Conservation (phyloP, 176 grass and related monocot species). For the Bolboschoenus planiculmis region DNA sequence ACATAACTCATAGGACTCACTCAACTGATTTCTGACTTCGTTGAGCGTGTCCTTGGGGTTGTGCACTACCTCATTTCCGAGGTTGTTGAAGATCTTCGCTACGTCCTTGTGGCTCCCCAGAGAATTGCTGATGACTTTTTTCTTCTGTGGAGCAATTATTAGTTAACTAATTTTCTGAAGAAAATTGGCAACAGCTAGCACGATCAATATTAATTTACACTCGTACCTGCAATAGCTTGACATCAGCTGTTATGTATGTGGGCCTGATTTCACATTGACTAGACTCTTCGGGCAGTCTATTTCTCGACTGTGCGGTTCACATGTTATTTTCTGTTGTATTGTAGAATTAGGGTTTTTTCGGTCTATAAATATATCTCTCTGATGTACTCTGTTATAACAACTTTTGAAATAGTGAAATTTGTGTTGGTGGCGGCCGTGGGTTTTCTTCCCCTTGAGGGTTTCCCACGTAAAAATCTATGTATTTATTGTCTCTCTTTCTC, state of each 20-base stretch:
- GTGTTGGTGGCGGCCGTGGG: too few species aligned
- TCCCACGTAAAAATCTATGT: too few species aligned
- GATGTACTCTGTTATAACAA: too few species aligned
- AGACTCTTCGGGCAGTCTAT: too few species aligned
- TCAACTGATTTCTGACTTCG: neutral
- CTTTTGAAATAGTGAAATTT: too few species aligned
- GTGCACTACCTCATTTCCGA: neutral
- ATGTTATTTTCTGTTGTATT: too few species aligned
- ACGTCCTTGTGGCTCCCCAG: neutral
- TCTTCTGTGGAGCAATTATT: neutral
- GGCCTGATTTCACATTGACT: too few species aligned
- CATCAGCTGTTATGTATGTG: too few species aligned
- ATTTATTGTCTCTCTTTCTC: too few species aligned
- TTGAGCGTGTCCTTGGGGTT: neutral
- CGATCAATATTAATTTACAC: neutral
- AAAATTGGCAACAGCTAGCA: neutral
- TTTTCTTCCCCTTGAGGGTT: too few species aligned
- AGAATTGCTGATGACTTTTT: neutral
- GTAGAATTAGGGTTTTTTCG: too few species aligned
- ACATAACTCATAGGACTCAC: neutral
- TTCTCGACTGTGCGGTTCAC: neutral
- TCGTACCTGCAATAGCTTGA: slow-evolving; percentile 6
- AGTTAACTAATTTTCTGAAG: neutral
- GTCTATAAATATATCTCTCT: too few species aligned
- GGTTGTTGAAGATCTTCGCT: neutral